Conservation (phyloP, 2,329 filamentous ascomycete genomes). For the Xylariaceae sp. region DNA sequence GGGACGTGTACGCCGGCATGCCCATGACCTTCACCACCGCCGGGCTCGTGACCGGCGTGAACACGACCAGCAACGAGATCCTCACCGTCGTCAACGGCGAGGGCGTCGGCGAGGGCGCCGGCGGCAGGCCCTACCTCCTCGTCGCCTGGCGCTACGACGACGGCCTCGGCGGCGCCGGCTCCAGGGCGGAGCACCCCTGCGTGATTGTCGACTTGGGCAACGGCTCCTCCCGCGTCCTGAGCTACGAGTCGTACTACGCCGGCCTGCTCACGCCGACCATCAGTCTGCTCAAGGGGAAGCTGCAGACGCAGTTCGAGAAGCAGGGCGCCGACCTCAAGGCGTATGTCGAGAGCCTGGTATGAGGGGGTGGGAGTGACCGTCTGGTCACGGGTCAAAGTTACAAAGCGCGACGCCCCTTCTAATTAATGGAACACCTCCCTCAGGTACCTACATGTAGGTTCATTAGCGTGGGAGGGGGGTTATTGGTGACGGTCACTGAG, state of each 20-base stretch:
- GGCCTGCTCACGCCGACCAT: conserved; percentile 16
- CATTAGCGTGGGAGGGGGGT: no score
- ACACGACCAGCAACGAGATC: conserved; percentile 25
- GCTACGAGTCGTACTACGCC: conserved; percentile 27
- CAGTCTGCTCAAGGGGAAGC: conserved; percentile 10
- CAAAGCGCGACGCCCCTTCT: no score
- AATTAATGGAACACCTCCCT: no score
- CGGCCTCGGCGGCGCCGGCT: conserved; percentile 11
- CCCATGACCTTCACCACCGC: conserved; percentile 22
- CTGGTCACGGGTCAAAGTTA: no score
- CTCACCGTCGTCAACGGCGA: conserved; percentile 18
- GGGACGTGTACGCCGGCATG: conserved; percentile 23
- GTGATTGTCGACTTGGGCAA: conserved; percentile 21
- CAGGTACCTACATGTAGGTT: no score
- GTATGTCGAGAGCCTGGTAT: conserved; percentile 18
- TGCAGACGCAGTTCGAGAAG: conserved; percentile 17
- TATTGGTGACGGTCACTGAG: no score
- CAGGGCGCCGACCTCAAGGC: conserved; percentile 20
- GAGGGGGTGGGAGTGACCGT: background rate
- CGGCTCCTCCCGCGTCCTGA: conserved; percentile 22
- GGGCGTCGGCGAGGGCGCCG: background rate
- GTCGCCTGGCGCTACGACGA: conserved; percentile 26
- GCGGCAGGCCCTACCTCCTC: conserved; percentile 16
- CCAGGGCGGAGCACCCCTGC: conserved; percentile 23
- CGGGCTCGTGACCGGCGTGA: conserved; percentile 20